Base-by-base conservation (phyloP, 2,329 filamentous ascomycete species). In the Aspergillus sp. region DNA sequence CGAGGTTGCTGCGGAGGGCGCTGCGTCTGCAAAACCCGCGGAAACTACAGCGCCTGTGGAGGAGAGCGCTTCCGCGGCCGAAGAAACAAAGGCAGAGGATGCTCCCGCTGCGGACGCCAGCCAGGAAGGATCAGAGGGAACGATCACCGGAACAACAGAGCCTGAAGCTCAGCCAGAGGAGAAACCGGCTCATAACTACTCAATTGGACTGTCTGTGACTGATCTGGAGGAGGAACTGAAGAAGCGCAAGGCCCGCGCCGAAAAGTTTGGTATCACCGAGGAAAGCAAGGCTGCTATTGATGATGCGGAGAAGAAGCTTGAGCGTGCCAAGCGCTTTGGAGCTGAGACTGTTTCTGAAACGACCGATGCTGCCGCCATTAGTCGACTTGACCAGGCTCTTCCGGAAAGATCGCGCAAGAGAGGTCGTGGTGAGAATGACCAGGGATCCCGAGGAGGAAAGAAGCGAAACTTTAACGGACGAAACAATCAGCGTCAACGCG, bases 171-270 rank as follows among this genome's bases (percentile, higher is more conserved):
- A 67, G 45, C 59, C 65, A 3, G 72, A 74, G 57, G 66, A 70
- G 60, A 76, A 79, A 66, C 73, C 75, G 5, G 69, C 72, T 1
- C 72, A 73, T 28, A 72, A 78, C 59, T 83, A 77, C 67, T 75
- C 76, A 8, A 74, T 76, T 23, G 76, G 79, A 25, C 74, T 82
- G 19, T 75, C 80, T 9, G 68, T 76, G 17, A 79, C 80, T 7
- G 76, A 80, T 57, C 57, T 81, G 25, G 80, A 83, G 63, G 74
- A 74, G 46, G 81, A 83, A 59, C 63, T 82, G 66, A 77, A 73
- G 59, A 82, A 81, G 72, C 80, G 81, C 63, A 81, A 81, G 69
- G 77, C 78, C 43, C 80, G 81, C 55, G 81, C 81, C 13, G 80
- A 79, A 64, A 80, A 82, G 61, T 83, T 83, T 64, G 80, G 80